A percentile compares a stretch with the other conserved stretches of the same genome.
These are phyloP conservation scores for Durotheca rogersii DNA, from an alignment of 495 filamentous ascomycete species.

Conservation along the genomic window DNA sequence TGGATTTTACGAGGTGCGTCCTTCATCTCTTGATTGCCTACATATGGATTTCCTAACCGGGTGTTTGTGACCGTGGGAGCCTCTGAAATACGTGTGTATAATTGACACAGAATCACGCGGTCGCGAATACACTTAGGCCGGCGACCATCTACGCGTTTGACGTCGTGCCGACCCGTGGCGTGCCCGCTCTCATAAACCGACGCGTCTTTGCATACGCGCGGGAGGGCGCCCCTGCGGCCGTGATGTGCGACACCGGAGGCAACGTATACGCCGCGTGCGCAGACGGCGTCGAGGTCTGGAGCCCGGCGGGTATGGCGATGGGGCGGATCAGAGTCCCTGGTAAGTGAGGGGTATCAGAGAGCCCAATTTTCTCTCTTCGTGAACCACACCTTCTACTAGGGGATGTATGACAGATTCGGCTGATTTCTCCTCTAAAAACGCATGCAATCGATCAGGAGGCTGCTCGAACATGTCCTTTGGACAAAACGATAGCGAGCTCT, in stretches of 20 bases:
- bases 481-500: constrained; percentile 23
- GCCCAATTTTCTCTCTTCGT: neutral
- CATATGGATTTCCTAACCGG: too few species aligned
- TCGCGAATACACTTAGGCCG: constrained; percentile 12
- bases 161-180: constrained; percentile 15
- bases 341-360: too few species aligned
- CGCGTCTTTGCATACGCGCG: constrained; percentile 53
- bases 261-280: constrained; percentile 52
- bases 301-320: constrained; percentile 42
- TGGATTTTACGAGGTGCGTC: constrained; percentile 18
- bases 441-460: constrained; percentile 21
- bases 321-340: constrained; percentile 42
- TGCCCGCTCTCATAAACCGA: constrained; percentile 48
- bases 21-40: neutral
- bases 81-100: too few species aligned
- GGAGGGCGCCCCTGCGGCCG: constrained; percentile 44
- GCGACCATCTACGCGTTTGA: constrained; percentile 42
- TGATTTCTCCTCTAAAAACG: neutral
- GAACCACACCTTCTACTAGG: neutral
- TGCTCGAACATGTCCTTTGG: constrained; percentile 37
- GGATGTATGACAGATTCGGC: too few species aligned
- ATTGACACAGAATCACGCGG: too few species aligned
- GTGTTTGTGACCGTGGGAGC: too few species aligned
- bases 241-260: constrained; percentile 45
- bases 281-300: constrained; percentile 53